Conservation (phyloP, 2,329 filamentous ascomycete genomes). For the Phyllosticta citribraziliensis region DNA sequence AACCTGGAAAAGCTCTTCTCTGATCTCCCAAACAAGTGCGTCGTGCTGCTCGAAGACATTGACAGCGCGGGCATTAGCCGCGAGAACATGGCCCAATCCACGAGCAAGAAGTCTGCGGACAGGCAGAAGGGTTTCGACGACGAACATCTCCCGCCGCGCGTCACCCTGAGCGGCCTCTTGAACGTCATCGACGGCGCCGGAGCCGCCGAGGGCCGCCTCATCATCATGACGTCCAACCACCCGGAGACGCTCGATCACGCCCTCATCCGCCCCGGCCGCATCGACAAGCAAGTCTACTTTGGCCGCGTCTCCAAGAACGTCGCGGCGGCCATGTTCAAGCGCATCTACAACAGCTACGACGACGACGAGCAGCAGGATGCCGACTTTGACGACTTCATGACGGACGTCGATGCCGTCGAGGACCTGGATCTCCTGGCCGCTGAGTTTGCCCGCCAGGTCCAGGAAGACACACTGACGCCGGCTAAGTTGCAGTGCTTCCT, state of each 20-base stretch:
- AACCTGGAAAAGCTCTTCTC: background rate
- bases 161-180: slow-evolving; percentile 16
- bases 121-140: background rate
- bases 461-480: slow-evolving; percentile 38
- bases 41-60: slow-evolving; percentile 34
- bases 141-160: background rate
- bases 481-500: slow-evolving; percentile 46
- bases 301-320: background rate
- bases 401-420: background rate
- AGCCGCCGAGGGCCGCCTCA: slow-evolving; percentile 16
- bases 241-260: slow-evolving; percentile 35
- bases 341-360: background rate
- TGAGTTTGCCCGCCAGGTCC: slow-evolving; percentile 36
- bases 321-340: background rate
- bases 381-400: background rate
- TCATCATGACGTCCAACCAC: slow-evolving; percentile 22
- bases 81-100: slow-evolving; percentile 10
- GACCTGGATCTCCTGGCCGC: slow-evolving; percentile 33
- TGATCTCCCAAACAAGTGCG: slow-evolving; percentile 13
- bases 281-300: slow-evolving; percentile 35
- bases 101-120: background rate
- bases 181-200: slow-evolving; percentile 19
- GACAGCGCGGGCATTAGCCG: slow-evolving; percentile 26
- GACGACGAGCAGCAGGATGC: background rate
- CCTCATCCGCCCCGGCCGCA: slow-evolving; percentile 51